Percentiles rank a stretch among this genome's conserved stretches.
phyloP scores from a whole-genome alignment of 2,329 filamentous ascomycete genomes.

The Pseudopyricularia javanii region DNA sequence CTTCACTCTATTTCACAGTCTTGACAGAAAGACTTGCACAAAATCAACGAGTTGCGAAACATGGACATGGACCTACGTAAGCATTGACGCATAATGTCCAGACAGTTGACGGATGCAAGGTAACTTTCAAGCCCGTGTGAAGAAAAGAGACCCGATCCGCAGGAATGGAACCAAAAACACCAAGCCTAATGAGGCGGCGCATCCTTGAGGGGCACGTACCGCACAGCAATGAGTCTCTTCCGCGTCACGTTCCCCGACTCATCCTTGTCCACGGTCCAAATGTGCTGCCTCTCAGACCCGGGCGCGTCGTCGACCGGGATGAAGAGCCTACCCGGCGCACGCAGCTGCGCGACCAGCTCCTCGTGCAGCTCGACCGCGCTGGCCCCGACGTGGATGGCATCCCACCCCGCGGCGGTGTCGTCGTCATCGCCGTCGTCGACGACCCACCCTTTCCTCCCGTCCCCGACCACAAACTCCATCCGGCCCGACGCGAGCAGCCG shows the following conservation, averaged over 20 bases:
- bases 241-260: constrained; percentile 45
- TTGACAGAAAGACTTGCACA: too few species aligned
- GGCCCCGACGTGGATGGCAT: constrained; percentile 92
- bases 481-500: constrained; percentile 48
- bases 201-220: constrained; percentile 44
- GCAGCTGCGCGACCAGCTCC: constrained; percentile 64
- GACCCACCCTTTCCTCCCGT: constrained; percentile 57
- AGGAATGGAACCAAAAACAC: background rate
- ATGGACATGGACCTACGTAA: too few species aligned
- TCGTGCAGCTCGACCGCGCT: constrained; percentile 64
- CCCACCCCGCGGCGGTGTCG: constrained; percentile 50
- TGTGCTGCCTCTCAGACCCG: constrained; percentile 40
- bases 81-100: too few species aligned
- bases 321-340: constrained; percentile 67
- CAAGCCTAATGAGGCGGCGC: constrained; percentile 1
- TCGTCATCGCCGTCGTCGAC: constrained; percentile 20
- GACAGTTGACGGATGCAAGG: too few species aligned
- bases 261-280: constrained; percentile 67
- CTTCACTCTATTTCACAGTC: too few species aligned
- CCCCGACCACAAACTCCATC: constrained; percentile 62
- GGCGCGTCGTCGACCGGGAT: constrained; percentile 56
- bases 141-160: background rate
- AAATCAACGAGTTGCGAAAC: too few species aligned
- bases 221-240: constrained; percentile 55
- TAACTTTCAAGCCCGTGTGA: too few species aligned